Percentiles rank a stretch among this genome's conserved stretches.
These are phyloP conservation scores for Lipomyces kockii DNA, from an alignment of 805 yeast species.

Conservation along the genomic window DNA sequence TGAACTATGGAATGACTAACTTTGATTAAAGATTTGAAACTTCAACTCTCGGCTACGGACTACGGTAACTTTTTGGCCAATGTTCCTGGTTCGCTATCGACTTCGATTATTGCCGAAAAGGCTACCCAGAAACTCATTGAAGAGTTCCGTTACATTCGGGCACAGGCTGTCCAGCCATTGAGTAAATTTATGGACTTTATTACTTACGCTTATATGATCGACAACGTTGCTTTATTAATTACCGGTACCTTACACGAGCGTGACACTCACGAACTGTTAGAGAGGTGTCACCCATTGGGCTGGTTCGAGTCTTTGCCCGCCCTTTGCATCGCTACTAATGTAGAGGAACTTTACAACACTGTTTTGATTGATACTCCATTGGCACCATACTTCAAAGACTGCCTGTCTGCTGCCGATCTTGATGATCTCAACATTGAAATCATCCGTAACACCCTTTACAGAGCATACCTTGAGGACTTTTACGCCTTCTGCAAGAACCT, in stretches of 20 bases:
- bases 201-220: slow-evolving; percentile 97
- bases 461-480: slow-evolving; percentile 91
- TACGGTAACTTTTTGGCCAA: slow-evolving; percentile 89
- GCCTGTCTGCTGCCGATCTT: slow-evolving; percentile 77
- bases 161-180: slow-evolving; percentile 81
- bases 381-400: slow-evolving; percentile 93
- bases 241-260: slow-evolving; percentile 97
- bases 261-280: slow-evolving; percentile 83
- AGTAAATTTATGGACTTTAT: slow-evolving; percentile 87
- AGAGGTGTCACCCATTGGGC: slow-evolving; percentile 94
- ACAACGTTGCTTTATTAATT: slow-evolving; percentile 92
- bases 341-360: slow-evolving; percentile 88
- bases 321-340: slow-evolving; percentile 89
- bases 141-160: slow-evolving; percentile 82
- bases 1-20: not conserved
- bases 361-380: slow-evolving; percentile 96
- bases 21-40: slow-evolving; percentile 66
- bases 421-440: slow-evolving; percentile 96
- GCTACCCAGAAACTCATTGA: slow-evolving; percentile 74
- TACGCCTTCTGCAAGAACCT: slow-evolving; percentile 67
- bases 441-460: slow-evolving; percentile 86
- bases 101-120: slow-evolving; percentile 81
- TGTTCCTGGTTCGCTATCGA: slow-evolving; percentile 79
- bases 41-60: slow-evolving; percentile 94
- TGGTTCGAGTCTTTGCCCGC: slow-evolving; percentile 99